A percentile compares a stretch with the other conserved stretches of the same genome.
These are phyloP conservation scores for Chaetoceros muelleri DNA, from an alignment of 108 stramenopile species.

Conservation along the genomic window DNA sequence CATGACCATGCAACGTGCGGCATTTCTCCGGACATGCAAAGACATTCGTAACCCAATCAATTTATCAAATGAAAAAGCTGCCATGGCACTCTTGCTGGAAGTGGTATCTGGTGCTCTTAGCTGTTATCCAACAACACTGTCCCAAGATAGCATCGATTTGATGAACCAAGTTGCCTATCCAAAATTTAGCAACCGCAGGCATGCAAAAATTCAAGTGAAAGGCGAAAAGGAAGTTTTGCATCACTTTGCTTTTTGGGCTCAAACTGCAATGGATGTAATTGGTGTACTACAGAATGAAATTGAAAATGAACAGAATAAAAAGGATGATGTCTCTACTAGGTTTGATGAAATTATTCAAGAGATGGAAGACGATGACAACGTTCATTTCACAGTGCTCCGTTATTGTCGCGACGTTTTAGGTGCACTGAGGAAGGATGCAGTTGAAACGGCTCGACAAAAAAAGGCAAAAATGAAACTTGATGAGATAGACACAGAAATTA, in stretches of 20 bases:
- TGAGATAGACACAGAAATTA: too few species aligned
- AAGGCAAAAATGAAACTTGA: too few species aligned
- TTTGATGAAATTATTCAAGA: constrained; percentile 54
- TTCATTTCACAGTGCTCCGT: constrained; percentile 66
- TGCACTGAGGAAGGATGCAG: constrained; percentile 65
- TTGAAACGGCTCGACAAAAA: constrained; percentile 20
- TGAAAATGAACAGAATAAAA: constrained; percentile 34
- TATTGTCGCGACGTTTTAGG: constrained; percentile 84
- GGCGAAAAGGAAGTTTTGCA: constrained; percentile 88
- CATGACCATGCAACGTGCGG: constrained; percentile 1
- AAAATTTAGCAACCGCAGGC: constrained; percentile 71
- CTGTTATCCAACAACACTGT: constrained; percentile 70
- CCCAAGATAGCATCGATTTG: constrained; percentile 59
- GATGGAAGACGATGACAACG: constrained; percentile 66
- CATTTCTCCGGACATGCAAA: constrained; percentile 59
- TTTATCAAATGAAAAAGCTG: constrained; percentile 65
- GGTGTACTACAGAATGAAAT: constrained; percentile 65
- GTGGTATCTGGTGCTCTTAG: constrained; percentile 42
- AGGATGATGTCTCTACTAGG: constrained; percentile 25
- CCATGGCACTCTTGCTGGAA: constrained; percentile 58
- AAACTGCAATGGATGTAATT: constrained; percentile 60
- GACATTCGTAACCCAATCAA: constrained; percentile 74
- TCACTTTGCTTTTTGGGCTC: constrained; percentile 68
- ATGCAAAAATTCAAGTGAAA: constrained; percentile 82
- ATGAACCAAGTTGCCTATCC: constrained; percentile 47